phyloP scores from a whole-genome alignment of 176 grass and related monocot genomes.

The Chrysopogon serrulatus region DNA sequence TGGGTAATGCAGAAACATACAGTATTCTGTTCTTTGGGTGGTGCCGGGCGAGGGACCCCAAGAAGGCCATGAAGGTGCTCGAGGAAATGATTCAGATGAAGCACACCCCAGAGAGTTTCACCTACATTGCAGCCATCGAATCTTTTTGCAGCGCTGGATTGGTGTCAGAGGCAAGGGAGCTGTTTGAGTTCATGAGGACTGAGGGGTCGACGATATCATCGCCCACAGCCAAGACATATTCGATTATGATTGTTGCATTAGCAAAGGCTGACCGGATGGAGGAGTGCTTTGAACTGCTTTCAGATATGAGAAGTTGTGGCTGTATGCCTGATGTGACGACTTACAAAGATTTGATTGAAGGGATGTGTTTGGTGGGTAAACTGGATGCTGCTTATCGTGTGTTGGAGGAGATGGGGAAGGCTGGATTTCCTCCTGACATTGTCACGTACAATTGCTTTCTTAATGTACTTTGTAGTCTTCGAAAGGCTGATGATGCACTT shows the following conservation, averaged over 20 bases:
- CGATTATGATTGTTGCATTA: slow-evolving; percentile 73
- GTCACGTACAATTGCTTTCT: slow-evolving; percentile 97
- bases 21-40: slow-evolving; percentile 84
- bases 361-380: slow-evolving; percentile 78
- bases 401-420: slow-evolving; percentile 77
- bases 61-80: slow-evolving; percentile 82
- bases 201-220: slow-evolving; percentile 71
- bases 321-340: slow-evolving; percentile 91
- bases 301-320: slow-evolving; percentile 70
- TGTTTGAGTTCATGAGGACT: slow-evolving; percentile 92
- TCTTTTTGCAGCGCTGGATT: slow-evolving; percentile 78
- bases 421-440: slow-evolving; percentile 86
- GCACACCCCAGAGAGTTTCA: slow-evolving; percentile 77
- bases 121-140: slow-evolving; percentile 82
- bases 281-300: slow-evolving; percentile 70
- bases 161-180: slow-evolving; percentile 67
- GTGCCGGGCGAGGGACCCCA: slow-evolving; percentile 72
- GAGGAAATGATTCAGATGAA: slow-evolving; percentile 80
- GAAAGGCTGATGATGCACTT: slow-evolving; percentile 57
- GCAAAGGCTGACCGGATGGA: slow-evolving; percentile 68
- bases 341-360: slow-evolving; percentile 89
- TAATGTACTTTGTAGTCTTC: slow-evolving; percentile 79
- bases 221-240: slow-evolving; percentile 76
- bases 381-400: slow-evolving; percentile 64
- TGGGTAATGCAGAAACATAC: slow-evolving; percentile 61